Conservation (phyloP, 2,329 filamentous ascomycete species). For the Hymenoscyphus fructigenus region DNA sequence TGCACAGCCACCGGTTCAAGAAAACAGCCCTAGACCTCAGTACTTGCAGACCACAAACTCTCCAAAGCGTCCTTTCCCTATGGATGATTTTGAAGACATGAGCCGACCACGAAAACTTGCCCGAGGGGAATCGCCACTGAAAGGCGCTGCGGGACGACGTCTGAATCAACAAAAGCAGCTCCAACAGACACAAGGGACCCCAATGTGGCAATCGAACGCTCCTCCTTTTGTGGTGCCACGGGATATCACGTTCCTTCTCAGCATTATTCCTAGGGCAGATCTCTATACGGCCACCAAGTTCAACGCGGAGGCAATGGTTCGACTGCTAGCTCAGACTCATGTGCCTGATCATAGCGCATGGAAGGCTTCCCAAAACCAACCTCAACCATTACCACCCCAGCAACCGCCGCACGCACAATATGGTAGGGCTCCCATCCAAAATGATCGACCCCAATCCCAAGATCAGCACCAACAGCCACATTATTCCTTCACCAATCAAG, state of each 20-base stretch:
- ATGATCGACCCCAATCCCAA: constrained; percentile 16
- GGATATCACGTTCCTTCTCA: constrained; percentile 58
- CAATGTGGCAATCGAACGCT: constrained; percentile 36
- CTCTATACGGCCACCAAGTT: constrained; percentile 72
- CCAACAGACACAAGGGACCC: constrained; percentile 49
- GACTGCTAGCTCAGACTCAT: constrained; percentile 66
- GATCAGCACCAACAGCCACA: constrained; percentile 7
- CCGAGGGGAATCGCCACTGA: constrained; percentile 88
- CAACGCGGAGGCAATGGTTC: constrained; percentile 68
- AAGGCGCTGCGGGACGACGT: constrained; percentile 82
- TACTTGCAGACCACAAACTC: constrained; percentile 35
- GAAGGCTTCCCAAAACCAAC: constrained; percentile 44
- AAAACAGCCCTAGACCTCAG: constrained; percentile 35
- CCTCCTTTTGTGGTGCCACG: constrained; percentile 69
- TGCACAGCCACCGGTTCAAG: constrained; percentile 33
- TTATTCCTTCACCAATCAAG: constrained; percentile 14
- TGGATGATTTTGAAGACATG: constrained; percentile 68
- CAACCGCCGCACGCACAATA: constrained; percentile 32
- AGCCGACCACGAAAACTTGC: constrained; percentile 80
- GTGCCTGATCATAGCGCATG: constrained; percentile 62
- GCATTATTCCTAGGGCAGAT: constrained; percentile 62
- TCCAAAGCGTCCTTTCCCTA: constrained; percentile 42
- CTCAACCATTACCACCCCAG: constrained; percentile 21
- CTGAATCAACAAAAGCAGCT: constrained; percentile 67
- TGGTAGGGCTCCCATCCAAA: constrained; percentile 27